Evolutionary conservation across 257 asterid genomes (phyloP).

Genomic region (Nicotiana attenuata): DNA sequence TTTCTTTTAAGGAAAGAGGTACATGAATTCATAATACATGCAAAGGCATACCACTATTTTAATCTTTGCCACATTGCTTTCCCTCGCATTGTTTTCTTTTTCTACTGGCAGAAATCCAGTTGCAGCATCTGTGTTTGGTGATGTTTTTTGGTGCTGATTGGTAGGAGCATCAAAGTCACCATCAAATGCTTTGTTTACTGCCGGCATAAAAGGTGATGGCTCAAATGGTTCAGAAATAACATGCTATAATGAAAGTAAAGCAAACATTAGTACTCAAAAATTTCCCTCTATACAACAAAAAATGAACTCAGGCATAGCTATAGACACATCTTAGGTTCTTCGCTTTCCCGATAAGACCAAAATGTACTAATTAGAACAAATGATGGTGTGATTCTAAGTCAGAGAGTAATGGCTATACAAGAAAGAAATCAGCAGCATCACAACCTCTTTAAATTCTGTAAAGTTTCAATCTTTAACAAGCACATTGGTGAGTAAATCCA

Average conservation of each 20-base stretch:
- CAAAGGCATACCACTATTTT: slow-evolving; percentile 77
- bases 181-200: slow-evolving; percentile 66
- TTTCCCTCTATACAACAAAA: neutral
- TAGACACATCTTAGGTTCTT: neutral
- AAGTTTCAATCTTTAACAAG: neutral
- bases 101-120: slow-evolving; percentile 43
- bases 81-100: slow-evolving; percentile 60
- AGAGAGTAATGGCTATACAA: neutral
- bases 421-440: neutral
- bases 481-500: neutral
- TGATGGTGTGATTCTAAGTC: neutral
- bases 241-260: slow-evolving; percentile 57
- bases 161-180: slow-evolving; percentile 53
- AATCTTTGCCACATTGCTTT: slow-evolving; percentile 89
- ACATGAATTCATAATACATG: neutral
- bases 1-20: neutral
- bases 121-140: slow-evolving; percentile 52
- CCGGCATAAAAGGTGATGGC: slow-evolving; percentile 94
- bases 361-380: neutral
- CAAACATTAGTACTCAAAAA: slow-evolving; percentile 11
- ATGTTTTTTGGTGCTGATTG: slow-evolving; percentile 50
- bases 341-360: neutral
- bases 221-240: slow-evolving; percentile 90
- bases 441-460: neutral
- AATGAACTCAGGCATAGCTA: neutral